Conservation (phyloP, 2,329 filamentous ascomycete species). For the Alternaria sp. region DNA sequence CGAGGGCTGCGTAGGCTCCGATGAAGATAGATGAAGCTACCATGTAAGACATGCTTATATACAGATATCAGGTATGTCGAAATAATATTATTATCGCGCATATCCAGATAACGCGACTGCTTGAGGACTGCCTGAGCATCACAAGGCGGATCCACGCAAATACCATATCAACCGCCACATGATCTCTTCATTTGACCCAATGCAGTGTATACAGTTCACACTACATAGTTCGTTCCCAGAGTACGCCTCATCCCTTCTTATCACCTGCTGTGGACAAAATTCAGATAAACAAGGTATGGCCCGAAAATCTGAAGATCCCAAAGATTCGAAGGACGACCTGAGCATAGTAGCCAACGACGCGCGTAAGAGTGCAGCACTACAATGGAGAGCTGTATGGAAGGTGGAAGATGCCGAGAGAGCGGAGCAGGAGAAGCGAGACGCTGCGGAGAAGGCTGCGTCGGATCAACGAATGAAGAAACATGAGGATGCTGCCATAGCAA, state of each 20-base stretch:
- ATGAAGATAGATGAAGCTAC: background rate
- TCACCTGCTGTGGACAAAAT: background rate
- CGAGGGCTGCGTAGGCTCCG: slow-evolving; percentile 18
- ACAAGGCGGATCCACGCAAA: background rate
- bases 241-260: background rate
- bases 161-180: background rate
- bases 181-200: background rate
- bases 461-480: background rate
- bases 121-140: background rate
- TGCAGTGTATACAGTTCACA: background rate
- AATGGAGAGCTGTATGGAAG: background rate
- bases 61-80: slow-evolving; percentile 10
- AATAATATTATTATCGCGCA: background rate
- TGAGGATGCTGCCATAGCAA: background rate
- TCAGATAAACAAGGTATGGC: background rate
- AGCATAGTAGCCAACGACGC: no score
- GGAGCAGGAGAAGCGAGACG: background rate
- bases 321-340: no score
- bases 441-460: background rate
- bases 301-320: no score
- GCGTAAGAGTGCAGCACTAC: background rate
- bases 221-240: background rate
- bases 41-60: background rate
- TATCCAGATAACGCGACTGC: background rate
- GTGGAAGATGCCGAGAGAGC: background rate